Evolutionary conservation across 169 alveolate genomes (phyloP).

Genomic region (Eimeria zaria): DNA sequence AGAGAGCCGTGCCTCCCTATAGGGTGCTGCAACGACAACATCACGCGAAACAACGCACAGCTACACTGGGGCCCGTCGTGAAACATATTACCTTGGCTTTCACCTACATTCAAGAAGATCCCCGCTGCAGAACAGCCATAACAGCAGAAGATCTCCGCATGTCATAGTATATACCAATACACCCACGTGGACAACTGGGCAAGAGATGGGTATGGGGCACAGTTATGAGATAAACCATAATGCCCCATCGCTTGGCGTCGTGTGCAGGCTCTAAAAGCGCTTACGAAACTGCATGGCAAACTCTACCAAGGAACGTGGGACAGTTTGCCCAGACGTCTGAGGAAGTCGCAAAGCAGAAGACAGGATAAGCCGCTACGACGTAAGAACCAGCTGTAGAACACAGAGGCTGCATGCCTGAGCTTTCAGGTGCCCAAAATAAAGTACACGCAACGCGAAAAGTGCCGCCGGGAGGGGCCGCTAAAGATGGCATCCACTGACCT

Average conservation of each 20-base stretch:
- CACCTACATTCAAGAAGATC: background rate
- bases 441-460: background rate
- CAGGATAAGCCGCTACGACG: background rate
- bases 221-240: background rate
- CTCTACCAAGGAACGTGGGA: slow-evolving; percentile 58
- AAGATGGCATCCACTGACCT: slow-evolving; percentile 13
- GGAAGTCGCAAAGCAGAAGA: background rate
- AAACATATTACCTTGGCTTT: background rate
- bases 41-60: background rate
- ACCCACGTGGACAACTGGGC: background rate
- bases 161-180: too few relatives aligned
- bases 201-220: background rate
- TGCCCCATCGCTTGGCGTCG: background rate
- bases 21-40: slow-evolving; percentile 49
- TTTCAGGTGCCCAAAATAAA: background rate
- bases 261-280: background rate
- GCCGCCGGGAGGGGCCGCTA: background rate
- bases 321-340: slow-evolving; percentile 70
- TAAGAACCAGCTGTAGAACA: background rate
- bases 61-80: background rate
- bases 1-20: slow-evolving; percentile 71
- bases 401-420: background rate
- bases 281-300: slow-evolving; percentile 76
- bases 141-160: background rate
- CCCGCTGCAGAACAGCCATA: background rate